Evolutionary conservation across 345 rosid genomes (phyloP).

Genomic region (Raphanus raphanistrum): DNA sequence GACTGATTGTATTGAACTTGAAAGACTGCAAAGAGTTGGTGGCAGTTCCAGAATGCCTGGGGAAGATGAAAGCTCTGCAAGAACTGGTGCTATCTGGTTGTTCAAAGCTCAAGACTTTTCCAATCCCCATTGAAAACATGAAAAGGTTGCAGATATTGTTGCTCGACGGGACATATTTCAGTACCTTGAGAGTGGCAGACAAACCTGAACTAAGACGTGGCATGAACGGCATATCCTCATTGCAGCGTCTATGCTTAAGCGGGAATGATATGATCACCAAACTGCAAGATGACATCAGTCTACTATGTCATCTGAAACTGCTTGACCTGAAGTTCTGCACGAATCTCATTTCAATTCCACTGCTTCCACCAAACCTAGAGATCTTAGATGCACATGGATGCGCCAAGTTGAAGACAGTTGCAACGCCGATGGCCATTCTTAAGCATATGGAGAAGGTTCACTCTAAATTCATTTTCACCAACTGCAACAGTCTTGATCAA

Average conservation of each 20-base stretch:
- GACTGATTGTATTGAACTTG: slow-evolving; percentile 24
- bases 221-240: background rate
- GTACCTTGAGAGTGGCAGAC: too few species aligned
- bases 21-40: slow-evolving; percentile 9
- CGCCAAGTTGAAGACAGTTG: background rate
- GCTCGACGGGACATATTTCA: slow-evolving; percentile 25
- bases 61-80: slow-evolving; percentile 24
- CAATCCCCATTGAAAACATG: slow-evolving; percentile 17
- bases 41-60: slow-evolving; percentile 15
- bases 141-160: slow-evolving; percentile 15
- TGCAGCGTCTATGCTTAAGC: slow-evolving; percentile 27
- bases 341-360: slow-evolving; percentile 20
- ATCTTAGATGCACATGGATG: slow-evolving; percentile 32
- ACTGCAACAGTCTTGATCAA: background rate
- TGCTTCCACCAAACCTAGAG: slow-evolving; percentile 25
- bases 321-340: slow-evolving; percentile 19
- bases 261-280: slow-evolving; percentile 1
- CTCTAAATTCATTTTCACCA: background rate
- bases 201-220: background rate
- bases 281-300: background rate
- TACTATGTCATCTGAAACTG: slow-evolving; percentile 7
- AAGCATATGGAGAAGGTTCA: background rate
- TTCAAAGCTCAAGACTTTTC: slow-evolving; percentile 7
- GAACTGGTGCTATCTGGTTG: slow-evolving; percentile 31
- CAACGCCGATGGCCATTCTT: background rate